Evolutionary conservation across 2,329 filamentous ascomycete species (phyloP).

Genomic region (Fusarium goolgardi): DNA sequence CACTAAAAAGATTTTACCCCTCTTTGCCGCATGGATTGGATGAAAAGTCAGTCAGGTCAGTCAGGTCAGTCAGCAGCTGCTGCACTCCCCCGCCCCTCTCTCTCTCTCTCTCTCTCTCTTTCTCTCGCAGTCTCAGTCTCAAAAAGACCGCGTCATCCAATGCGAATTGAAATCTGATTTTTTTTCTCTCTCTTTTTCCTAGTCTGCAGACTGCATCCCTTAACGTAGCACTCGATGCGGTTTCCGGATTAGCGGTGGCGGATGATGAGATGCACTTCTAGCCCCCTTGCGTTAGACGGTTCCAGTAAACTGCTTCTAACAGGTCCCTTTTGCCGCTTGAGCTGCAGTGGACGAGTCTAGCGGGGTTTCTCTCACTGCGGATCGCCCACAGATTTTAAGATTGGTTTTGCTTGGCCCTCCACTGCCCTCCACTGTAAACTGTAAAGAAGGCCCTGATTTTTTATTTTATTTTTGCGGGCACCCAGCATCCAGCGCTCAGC

Average conservation of each 20-base stretch:
- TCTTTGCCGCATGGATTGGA: background rate
- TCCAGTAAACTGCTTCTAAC: background rate
- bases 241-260: slow-evolving; percentile 6
- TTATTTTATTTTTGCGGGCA: too few relatives aligned
- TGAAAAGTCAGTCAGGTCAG: background rate
- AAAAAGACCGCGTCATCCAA: slow-evolving; percentile 4
- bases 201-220: background rate
- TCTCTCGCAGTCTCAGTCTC: background rate
- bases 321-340: slow-evolving; percentile 4
- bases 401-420: background rate
- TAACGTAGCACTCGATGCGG: background rate
- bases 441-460: background rate
- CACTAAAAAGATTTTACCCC: slow-evolving; percentile 1
- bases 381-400: slow-evolving; percentile 7
- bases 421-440: background rate
- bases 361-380: background rate
- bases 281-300: background rate
- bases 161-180: background rate
- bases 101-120: too few relatives aligned
- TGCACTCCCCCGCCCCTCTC: background rate
- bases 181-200: background rate
- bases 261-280: slow-evolving; percentile 1
- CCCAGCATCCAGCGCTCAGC: too few relatives aligned
- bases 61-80: background rate
- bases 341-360: background rate